Evolutionary conservation across 2,329 filamentous ascomycete genomes (phyloP).

Genomic region (Aureobasidium sp.): DNA sequence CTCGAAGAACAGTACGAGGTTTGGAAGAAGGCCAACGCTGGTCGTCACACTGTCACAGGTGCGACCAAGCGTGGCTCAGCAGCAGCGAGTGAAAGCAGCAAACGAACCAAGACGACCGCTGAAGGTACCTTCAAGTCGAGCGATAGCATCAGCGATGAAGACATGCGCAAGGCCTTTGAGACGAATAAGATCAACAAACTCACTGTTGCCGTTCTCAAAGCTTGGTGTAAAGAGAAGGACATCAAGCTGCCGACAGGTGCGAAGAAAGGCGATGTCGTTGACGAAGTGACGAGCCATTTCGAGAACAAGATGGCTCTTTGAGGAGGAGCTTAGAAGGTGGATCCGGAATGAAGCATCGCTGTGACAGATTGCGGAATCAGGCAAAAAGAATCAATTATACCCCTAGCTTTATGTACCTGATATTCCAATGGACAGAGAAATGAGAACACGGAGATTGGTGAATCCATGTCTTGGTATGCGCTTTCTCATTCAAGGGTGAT

Average conservation of each 20-base stretch:
- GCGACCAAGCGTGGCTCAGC: slow-evolving; percentile 37
- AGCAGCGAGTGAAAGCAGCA: slow-evolving; percentile 28
- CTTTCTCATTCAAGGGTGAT: not conserved
- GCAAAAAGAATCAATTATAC: not conserved
- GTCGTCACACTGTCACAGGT: slow-evolving; percentile 35
- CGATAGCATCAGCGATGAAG: slow-evolving; percentile 33
- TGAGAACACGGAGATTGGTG: not conserved
- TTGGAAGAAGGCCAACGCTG: slow-evolving; percentile 27
- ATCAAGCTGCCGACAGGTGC: slow-evolving; percentile 17
- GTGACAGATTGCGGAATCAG: not conserved
- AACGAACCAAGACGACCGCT: slow-evolving; percentile 37
- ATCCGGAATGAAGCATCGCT: not conserved
- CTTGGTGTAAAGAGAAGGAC: slow-evolving; percentile 24
- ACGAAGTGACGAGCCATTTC: slow-evolving; percentile 28
- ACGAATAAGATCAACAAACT: slow-evolving; percentile 36
- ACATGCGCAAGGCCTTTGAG: slow-evolving; percentile 37
- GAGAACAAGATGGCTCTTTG: slow-evolving; percentile 28
- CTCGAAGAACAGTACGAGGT: slow-evolving; percentile 52
- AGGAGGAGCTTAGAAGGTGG: not conserved
- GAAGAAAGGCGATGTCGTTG: slow-evolving; percentile 30
- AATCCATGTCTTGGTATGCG: not conserved
- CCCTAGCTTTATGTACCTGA: not conserved
- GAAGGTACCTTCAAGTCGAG: slow-evolving; percentile 19
- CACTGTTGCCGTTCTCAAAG: slow-evolving; percentile 27
- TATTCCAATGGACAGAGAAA: not conserved